phyloP scores from a whole-genome alignment of 2,329 filamentous ascomycete species.

The Cladobotryum mycophilum region DNA sequence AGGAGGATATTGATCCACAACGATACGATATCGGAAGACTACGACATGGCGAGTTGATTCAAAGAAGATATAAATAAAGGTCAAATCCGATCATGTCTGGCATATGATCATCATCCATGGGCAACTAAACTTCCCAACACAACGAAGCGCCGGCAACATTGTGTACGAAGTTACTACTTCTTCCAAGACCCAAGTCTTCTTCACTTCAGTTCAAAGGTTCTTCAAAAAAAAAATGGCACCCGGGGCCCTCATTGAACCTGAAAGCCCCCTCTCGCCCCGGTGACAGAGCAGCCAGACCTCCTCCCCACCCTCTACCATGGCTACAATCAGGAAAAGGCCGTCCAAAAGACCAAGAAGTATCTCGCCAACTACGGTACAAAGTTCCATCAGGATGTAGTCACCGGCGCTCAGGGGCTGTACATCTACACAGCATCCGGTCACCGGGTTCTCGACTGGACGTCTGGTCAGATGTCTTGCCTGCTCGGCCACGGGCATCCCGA shows the following conservation, averaged over 20 bases:
- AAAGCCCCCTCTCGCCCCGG: conserved; percentile 4
- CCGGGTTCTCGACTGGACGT: conserved; percentile 52
- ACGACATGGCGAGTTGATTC: background rate
- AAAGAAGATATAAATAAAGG: background rate
- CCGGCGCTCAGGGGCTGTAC: conserved; percentile 35
- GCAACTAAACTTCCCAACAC: background rate
- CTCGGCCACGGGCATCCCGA: conserved; percentile 54
- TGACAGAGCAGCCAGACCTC: conserved; percentile 8
- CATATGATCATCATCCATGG: background rate
- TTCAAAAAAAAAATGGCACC: conserved; percentile 22
- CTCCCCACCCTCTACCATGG: conserved; percentile 16
- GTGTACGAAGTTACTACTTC: too few species aligned
- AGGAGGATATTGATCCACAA: conserved; percentile 4
- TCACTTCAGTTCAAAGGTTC: background rate
- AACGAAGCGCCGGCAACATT: background rate
- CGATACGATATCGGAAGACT: conserved; percentile 14
- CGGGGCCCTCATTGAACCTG: conserved; percentile 11
- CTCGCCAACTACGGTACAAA: conserved; percentile 22
- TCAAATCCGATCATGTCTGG: too few species aligned
- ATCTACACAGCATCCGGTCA: conserved; percentile 40
- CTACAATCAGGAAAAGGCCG: conserved; percentile 17
- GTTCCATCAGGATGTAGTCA: conserved; percentile 32
- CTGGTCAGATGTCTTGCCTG: conserved; percentile 54
- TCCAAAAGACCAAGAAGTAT: conserved; percentile 18
- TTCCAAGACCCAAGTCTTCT: background rate